Base-by-base conservation (phyloP, 148 eudicot genomes). In the Rhododendron kiyosumense region DNA sequence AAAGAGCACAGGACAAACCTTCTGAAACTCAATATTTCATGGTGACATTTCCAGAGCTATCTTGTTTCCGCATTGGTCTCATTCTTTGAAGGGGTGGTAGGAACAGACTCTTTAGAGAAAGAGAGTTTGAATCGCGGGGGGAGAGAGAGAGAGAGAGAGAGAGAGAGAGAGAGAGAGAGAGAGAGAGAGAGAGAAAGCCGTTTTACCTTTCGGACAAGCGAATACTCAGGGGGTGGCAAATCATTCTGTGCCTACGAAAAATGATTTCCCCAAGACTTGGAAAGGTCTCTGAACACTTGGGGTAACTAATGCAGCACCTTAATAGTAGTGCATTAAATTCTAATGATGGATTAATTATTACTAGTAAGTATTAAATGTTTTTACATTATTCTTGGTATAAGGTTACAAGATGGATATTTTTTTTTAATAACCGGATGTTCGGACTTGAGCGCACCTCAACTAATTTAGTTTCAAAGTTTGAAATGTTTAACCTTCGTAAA, bases 201-300 rank as follows among this genome's bases (percentile, higher is more conserved):
- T 88, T 63, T 59, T 51, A 54, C 85, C 88, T 85, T 54, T 82
- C 41, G 85, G 85, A 86, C 85, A 85, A 85, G 88, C 87, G 87
- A 88, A 84, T 78, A 52, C 67, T 87, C 83, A 49, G 78, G 76
- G 85, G 86, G 85, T 34, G 79, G 84, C 61, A 63, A 87, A 78
- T 28, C 73, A 85, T 77, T 76, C 41, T 48, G 34, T 75, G 85
- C 45, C 45, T 84, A 28, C 85, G 69, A 51, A 80, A 54, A 26
- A 67, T 11, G 32, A 41, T 2, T 30, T 11, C 30, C 52, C 10
- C 12, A 12, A 61, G 28, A 22, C 43, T 38, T n/a, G 13, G 30
- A 13, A 46, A 9, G 30, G 30, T 41, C 43, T 45, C 52, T 78
- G 81, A 78, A 43, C 30, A 45, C 26, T 22, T 77, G 10, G 81